phyloP scores from a whole-genome alignment of 176 grass and related monocot species.

The Oryza brachyantha region DNA sequence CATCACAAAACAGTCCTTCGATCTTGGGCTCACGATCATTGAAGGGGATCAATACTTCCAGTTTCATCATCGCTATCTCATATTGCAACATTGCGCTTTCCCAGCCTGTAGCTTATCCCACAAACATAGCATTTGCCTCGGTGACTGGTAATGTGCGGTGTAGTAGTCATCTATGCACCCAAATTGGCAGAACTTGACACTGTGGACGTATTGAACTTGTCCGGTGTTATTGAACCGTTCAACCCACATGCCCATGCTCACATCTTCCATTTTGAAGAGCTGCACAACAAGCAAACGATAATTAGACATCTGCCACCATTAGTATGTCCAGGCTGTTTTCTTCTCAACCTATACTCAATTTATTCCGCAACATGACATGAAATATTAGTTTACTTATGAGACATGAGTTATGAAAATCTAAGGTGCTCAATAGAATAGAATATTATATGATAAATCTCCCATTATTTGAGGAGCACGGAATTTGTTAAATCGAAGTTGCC shows the following conservation, averaged over 20 bases:
- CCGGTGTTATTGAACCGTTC: conserved; percentile 66
- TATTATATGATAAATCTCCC: not conserved
- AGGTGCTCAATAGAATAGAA: not conserved
- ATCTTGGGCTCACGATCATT: not conserved
- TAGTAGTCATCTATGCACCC: conserved; percentile 95
- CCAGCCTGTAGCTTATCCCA: conserved; percentile 84
- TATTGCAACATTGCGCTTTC: conserved; percentile 78
- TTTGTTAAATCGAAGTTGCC: conserved; percentile 8
- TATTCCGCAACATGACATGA: conserved; percentile 1
- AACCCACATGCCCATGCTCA: conserved; percentile 99
- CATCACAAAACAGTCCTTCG: not conserved
- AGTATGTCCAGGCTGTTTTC: not conserved
- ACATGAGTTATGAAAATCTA: not conserved
- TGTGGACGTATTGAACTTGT: conserved; percentile 67
- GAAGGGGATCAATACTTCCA: not conserved
- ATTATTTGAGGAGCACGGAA: conserved; percentile 6
- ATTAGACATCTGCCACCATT: conserved; percentile 5
- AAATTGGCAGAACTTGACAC: conserved; percentile 76
- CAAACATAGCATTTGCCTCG: conserved; percentile 93
- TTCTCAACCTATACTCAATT: conserved; percentile 11
- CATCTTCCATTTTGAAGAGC: conserved; percentile 98
- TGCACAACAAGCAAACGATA: conserved; percentile 39
- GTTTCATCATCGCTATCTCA: conserved; percentile 58
- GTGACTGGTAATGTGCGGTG: conserved; percentile 91
- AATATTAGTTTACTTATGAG: not conserved